Evolutionary conservation across 129 eudicot genomes (phyloP), one percentile per base, ranked within the genome.

Genomic region (Helichrysum umbraculigerum): DNA sequence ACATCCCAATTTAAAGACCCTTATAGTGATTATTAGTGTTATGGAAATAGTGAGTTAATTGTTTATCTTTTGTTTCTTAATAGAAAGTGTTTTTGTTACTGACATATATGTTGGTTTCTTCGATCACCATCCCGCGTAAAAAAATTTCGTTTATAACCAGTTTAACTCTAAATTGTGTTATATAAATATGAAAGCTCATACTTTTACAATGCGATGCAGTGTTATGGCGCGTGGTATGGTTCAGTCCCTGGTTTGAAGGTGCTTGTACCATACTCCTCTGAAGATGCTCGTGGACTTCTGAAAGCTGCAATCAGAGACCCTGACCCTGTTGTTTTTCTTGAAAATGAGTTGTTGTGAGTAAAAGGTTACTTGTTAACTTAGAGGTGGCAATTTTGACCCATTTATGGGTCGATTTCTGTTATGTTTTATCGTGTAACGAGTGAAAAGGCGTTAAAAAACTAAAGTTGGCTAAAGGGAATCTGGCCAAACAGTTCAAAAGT

Each of bases 261-360:
- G 70, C 75, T 89, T 35, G 83, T 85, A 11, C 95, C 95, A 9
- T 89, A 89, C 79, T 89, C 95, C 20, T 84, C 95, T 10, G 95
- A 89, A 82, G 95, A 89, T 82, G 89, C 89, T 51, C 91, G 95
- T 75, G 95, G 95, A 14, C 89, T 89, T 74, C 78, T 89, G 16
- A 89, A 89, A 78, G 91, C 95, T 32, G 95, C 95, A 69, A 89
- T 89, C 17, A 86, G 95, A 71, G 95, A 89, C 71, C 88, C 87
- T 17, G 94, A 86, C 72, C 95, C 95, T 41, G 91, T 86, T 68
- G 88, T 89, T 65, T 86, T 89, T 52, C 91, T 89, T 71, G 94
- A 89, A 76, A 89, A 86, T 50, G 94, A 89, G 68, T 20, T 88
- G 70, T 41, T 89, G 95, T 86, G 61, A 84, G 91, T 84, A 61